Percentiles rank a stretch among this genome's conserved stretches.
phyloP scores from a whole-genome alignment of 371 early-diverging fungal genomes.

The Coemansia sp. region DNA sequence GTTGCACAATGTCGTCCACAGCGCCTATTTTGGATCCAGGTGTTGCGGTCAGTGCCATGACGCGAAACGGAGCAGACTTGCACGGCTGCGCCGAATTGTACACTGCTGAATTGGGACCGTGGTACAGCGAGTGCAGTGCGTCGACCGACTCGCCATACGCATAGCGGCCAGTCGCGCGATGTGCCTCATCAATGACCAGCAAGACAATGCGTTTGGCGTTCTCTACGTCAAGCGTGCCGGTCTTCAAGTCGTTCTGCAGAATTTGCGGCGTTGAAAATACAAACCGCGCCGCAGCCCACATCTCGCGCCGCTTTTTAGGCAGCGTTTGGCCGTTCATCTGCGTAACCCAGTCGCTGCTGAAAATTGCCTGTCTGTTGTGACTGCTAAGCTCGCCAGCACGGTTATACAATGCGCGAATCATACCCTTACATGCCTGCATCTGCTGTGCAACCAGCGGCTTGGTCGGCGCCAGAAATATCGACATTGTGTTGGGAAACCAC shows the following conservation, averaged over 20 bases:
- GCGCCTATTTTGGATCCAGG: slow-evolving; percentile 74
- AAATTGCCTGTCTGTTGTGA: slow-evolving; percentile 61
- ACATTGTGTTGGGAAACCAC: slow-evolving; percentile 89
- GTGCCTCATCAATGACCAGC: slow-evolving; percentile 92
- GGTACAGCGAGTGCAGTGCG: slow-evolving; percentile 55
- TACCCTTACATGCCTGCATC: slow-evolving; percentile 66
- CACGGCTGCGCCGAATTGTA: slow-evolving; percentile 52
- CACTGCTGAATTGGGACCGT: slow-evolving; percentile 11
- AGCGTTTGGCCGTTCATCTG: slow-evolving; percentile 75
- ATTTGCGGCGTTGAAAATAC: slow-evolving; percentile 92
- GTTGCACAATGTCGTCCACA: slow-evolving; percentile 76
- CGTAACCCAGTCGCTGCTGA: slow-evolving; percentile 34
- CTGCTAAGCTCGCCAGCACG: slow-evolving; percentile 53
- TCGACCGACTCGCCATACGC: slow-evolving; percentile 77
- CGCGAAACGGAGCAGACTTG: slow-evolving; percentile 59
- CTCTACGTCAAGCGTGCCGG: slow-evolving; percentile 57
- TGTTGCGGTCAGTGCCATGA: slow-evolving; percentile 90
- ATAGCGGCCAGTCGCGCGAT: slow-evolving; percentile 81
- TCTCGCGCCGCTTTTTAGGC: slow-evolving; percentile 56
- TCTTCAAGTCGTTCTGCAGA: slow-evolving; percentile 78
- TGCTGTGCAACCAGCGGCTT: slow-evolving; percentile 91
- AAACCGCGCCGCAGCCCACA: slow-evolving; percentile 66
- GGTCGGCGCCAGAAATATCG: slow-evolving; percentile 93
- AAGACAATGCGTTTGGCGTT: slow-evolving; percentile 57
- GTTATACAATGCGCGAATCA: slow-evolving; percentile 39